Evolutionary conservation across 176 grass and related monocot genomes (phyloP).

Genomic region (Bolboschoenus planiculmis): DNA sequence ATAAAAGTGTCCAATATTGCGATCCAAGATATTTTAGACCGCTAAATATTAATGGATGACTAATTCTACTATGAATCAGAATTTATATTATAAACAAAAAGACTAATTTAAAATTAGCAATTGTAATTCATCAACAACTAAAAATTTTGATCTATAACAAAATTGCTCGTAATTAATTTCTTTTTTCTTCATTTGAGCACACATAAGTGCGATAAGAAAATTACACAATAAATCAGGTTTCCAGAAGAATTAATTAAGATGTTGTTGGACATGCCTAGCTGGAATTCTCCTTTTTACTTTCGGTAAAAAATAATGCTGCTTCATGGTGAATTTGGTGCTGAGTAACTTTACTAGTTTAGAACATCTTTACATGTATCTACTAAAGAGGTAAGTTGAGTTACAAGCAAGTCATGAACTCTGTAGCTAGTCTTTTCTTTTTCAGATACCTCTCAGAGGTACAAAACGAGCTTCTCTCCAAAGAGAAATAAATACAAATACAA

Average conservation of each 20-base stretch:
- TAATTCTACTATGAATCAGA: too few species aligned
- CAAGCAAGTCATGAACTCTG: not conserved
- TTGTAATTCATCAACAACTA: too few species aligned
- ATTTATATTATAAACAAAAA: too few species aligned
- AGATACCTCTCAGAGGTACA: not conserved
- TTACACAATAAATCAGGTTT: not conserved
- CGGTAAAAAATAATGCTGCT: not conserved
- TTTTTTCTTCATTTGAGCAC: too few species aligned
- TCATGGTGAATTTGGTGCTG: not conserved
- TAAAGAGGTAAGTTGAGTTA: not conserved
- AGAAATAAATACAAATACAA: conserved; percentile 5
- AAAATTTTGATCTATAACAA: too few species aligned
- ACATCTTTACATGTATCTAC: not conserved
- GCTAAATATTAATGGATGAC: too few species aligned
- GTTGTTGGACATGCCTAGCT: not conserved
- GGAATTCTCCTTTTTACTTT: not conserved
- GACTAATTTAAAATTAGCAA: too few species aligned
- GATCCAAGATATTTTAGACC: too few species aligned
- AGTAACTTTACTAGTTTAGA: not conserved
- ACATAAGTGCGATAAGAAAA: too few species aligned
- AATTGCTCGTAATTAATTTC: too few species aligned
- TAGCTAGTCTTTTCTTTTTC: not conserved
- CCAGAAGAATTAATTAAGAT: not conserved
- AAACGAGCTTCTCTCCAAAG: not conserved
- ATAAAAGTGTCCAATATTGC: too few species aligned